phyloP scores from a whole-genome alignment of 2,329 filamentous ascomycete genomes.

The Aureobasidium lini region DNA sequence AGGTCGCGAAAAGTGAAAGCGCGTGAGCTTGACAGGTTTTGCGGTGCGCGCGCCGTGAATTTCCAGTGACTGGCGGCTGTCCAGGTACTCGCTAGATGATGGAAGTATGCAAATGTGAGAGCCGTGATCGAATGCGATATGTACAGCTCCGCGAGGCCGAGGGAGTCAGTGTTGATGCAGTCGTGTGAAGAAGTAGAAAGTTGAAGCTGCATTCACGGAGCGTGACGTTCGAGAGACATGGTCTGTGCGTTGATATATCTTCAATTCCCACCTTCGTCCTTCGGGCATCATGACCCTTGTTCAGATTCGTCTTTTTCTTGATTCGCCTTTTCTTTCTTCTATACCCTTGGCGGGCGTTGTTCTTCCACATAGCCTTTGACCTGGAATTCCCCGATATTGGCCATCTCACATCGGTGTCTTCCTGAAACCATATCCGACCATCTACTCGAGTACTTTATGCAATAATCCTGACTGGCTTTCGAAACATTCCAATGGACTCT shows the following conservation, averaged over 20 bases:
- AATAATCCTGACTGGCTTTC: background rate
- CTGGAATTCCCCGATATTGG: too few relatives aligned
- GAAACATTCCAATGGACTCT: conserved; percentile 11
- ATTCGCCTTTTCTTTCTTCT: too few relatives aligned
- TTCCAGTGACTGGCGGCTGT: too few relatives aligned
- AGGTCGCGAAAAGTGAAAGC: background rate
- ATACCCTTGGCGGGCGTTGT: background rate
- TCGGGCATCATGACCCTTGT: background rate
- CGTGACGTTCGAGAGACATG: background rate
- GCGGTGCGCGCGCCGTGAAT: background rate
- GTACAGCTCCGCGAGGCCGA: background rate
- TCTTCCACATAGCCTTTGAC: background rate
- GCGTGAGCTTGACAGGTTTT: background rate
- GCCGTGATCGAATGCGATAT: too few relatives aligned
- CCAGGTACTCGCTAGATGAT: too few relatives aligned
- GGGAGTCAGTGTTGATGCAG: background rate
- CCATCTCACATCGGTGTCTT: too few relatives aligned
- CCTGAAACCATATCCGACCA: background rate
- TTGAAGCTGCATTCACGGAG: background rate
- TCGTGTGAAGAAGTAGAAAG: background rate
- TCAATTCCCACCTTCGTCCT: background rate
- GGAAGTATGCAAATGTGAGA: too few relatives aligned
- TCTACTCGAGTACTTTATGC: background rate
- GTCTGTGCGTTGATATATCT: background rate
- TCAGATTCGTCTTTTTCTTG: too few relatives aligned